Conservation (phyloP, 352 stramenopile genomes). For the Pythium coloratum region DNA sequence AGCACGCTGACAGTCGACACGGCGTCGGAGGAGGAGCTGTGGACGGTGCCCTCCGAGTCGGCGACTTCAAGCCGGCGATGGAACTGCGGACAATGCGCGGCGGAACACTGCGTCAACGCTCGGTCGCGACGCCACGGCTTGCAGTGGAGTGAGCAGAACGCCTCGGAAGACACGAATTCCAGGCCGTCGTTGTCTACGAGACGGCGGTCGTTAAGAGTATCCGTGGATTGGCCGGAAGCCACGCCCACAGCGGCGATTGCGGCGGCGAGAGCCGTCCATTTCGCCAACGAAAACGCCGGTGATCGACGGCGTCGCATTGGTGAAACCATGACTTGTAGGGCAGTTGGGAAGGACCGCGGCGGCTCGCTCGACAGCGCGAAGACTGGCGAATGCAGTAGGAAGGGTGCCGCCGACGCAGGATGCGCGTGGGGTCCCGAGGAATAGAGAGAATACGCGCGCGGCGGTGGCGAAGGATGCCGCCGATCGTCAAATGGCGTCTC, state of each 20-base stretch:
- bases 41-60: neutral
- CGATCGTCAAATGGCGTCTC: neutral
- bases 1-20: conserved; percentile 29
- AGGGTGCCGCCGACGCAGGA: neutral
- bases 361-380: conserved; percentile 6
- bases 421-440: neutral
- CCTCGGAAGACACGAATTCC: conserved; percentile 39
- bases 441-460: neutral
- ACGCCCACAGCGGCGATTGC: neutral
- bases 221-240: neutral
- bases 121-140: conserved; percentile 20
- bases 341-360: neutral
- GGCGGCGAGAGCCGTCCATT: neutral
- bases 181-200: conserved; percentile 46
- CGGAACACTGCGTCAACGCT: conserved; percentile 17
- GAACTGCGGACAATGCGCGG: conserved; percentile 14
- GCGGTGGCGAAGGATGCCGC: neutral
- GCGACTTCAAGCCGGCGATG: neutral
- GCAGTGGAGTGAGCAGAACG: conserved; percentile 67
- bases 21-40: conserved; percentile 16
- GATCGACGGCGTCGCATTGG: neutral
- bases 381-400: neutral
- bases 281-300: neutral
- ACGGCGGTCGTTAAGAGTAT: conserved; percentile 1
- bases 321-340: conserved; percentile 2